phyloP scores from a whole-genome alignment of 2,329 filamentous ascomycete species.

The Chrysosporium queenslandicum region DNA sequence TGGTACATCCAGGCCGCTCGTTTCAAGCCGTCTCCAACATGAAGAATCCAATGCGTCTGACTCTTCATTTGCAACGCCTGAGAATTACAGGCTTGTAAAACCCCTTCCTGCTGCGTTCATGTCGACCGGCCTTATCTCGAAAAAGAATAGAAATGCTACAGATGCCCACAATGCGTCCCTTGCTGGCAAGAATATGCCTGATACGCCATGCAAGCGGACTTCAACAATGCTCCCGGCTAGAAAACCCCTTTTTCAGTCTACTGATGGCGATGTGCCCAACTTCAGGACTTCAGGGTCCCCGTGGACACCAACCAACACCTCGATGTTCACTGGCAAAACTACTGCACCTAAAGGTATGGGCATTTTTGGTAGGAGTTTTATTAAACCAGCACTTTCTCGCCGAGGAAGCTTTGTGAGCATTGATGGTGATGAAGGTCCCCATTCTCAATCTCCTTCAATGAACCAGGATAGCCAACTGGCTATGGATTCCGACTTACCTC shows the following conservation, averaged over 20 bases:
- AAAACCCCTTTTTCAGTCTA: slow-evolving; percentile 47
- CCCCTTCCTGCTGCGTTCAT: slow-evolving; percentile 77
- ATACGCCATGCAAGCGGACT: slow-evolving; percentile 91
- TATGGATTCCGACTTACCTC: slow-evolving; percentile 66
- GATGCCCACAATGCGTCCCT: slow-evolving; percentile 42
- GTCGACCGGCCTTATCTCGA: slow-evolving; percentile 89
- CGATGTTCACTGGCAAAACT: slow-evolving; percentile 48
- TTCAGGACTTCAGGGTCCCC: slow-evolving; percentile 66
- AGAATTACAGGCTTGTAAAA: slow-evolving; percentile 64
- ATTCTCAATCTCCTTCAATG: slow-evolving; percentile 48
- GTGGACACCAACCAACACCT: slow-evolving; percentile 68
- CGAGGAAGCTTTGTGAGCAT: slow-evolving; percentile 68
- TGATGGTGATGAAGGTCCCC: slow-evolving; percentile 62
- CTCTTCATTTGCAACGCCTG: slow-evolving; percentile 59
- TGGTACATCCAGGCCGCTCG: slow-evolving; percentile 43
- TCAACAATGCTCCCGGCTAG: slow-evolving; percentile 56
- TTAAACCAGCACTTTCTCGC: slow-evolving; percentile 41
- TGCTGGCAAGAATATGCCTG: slow-evolving; percentile 63
- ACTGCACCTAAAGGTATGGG: slow-evolving; percentile 56
- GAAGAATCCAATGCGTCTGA: slow-evolving; percentile 43
- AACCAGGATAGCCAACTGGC: slow-evolving; percentile 47
- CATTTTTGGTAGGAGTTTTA: slow-evolving; percentile 51
- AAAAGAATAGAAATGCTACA: slow-evolving; percentile 78
- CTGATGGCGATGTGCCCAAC: slow-evolving; percentile 52
- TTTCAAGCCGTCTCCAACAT: slow-evolving; percentile 36